Evolutionary conservation across 352 stramenopile genomes (phyloP), one percentile per base, ranked within the genome.

Genomic region (Pythium utonaiense): DNA sequence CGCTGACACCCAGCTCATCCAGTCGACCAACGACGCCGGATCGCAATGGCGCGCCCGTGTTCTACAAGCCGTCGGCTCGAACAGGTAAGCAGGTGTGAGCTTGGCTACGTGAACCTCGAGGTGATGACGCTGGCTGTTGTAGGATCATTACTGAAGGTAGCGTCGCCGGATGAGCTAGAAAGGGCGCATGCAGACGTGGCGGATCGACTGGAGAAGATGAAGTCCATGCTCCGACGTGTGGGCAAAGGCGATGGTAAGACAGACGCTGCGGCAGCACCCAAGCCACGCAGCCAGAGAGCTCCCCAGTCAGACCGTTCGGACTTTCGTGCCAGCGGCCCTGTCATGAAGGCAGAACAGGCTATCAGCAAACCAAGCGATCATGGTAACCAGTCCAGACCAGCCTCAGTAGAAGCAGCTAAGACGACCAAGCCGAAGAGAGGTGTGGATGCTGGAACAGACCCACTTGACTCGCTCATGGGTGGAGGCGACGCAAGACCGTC

Each of bases 191-290:
- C 72, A 4, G 74, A 89, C 21, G 79, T 88, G 9, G 66, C 50
- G 4, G 64, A 78, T 50, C 71, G 77, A 1, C 62, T 91, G 3
- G 63, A 85, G 16, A 85, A 78, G 48, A 82, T 91, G 66, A 87
- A 83, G 30, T 54, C 66, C 1, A 62, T 91, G 53, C 56, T 91
- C 22, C 54, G 73, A 40, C 75, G 74, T 16, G 60, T 88, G 0
- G 75, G 64, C 0, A 67, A 53, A 17, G 28, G 13, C 6, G 48
- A 52, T 27, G 9, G 19, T 4, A 24, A 22, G 3, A 21, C 42
- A 13, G 60, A 47, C 19, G 49, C 51, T 41, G 3, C 50, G 9
- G n/a, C 21, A 10, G 6, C 19, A 21, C 34, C 5, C 2, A 62
- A 49, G 17, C 41, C 17, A 24, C 16, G 41, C 12, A 1, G 16